These are phyloP conservation scores for Colletotrichum truncatum DNA, from an alignment of 2,329 filamentous ascomycete species.

Conservation along the genomic window DNA sequence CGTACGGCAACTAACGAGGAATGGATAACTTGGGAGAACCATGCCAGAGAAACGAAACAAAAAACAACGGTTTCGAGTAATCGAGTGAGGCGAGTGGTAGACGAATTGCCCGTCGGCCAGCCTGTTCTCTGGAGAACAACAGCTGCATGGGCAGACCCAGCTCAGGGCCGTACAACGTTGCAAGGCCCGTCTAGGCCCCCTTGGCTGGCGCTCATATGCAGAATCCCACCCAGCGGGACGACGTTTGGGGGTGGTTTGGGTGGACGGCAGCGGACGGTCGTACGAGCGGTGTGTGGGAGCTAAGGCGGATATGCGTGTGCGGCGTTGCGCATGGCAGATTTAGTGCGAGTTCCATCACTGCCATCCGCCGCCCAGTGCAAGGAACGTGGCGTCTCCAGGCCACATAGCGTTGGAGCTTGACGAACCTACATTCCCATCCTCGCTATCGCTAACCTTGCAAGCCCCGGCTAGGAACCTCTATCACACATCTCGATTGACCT, in stretches of 20 bases:
- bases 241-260: conserved; percentile 9
- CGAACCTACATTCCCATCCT: conserved; percentile 16
- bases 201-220: conserved; percentile 15
- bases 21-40: conserved; percentile 23
- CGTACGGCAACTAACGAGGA: conserved; percentile 24
- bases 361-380: conserved; percentile 22
- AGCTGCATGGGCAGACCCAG: conserved; percentile 27
- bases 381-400: conserved; percentile 27
- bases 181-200: conserved; percentile 23
- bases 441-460: conserved; percentile 15
- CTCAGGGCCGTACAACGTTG: conserved; percentile 20
- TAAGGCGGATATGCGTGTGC: conserved; percentile 31
- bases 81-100: conserved; percentile 20
- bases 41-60: conserved; percentile 29
- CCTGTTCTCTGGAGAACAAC: conserved; percentile 3
- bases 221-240: conserved; percentile 21
- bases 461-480: not conserved
- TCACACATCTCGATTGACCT: conserved; percentile 17
- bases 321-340: conserved; percentile 31
- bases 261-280: conserved; percentile 4
- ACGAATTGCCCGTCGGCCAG: not conserved
- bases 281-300: conserved; percentile 29
- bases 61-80: conserved; percentile 18
- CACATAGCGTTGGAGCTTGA: conserved; percentile 19
- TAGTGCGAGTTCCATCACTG: conserved; percentile 30